phyloP scores from a whole-genome alignment of 352 stramenopile species.

The Pythium biforme region DNA sequence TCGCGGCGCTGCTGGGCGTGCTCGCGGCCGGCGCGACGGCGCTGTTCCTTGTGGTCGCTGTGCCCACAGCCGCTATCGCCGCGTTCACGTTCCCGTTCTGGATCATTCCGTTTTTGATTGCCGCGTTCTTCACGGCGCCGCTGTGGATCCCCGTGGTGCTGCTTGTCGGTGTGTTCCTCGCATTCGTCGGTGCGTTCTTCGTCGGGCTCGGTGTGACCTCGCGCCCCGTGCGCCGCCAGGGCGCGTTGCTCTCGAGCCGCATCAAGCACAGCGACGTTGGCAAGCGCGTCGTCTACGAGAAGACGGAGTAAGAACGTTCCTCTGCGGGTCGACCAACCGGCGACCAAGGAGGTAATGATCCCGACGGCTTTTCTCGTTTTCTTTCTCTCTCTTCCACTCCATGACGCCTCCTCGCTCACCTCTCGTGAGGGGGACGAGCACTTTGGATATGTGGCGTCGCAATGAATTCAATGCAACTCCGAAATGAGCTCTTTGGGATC shows the following conservation, averaged over 20 bases:
- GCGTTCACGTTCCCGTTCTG: conserved; percentile 83
- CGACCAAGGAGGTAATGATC: too few species aligned
- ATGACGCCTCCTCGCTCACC: background rate
- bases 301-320: conserved; percentile 48
- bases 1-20: conserved; percentile 59
- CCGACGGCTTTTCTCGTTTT: background rate
- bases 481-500: background rate
- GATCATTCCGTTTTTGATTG: conserved; percentile 78
- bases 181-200: conserved; percentile 66
- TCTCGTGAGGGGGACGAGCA: conserved; percentile 1
- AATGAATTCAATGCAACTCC: background rate
- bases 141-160: conserved; percentile 74
- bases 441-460: background rate
- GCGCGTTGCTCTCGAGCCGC: conserved; percentile 60
- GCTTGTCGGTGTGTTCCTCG: conserved; percentile 59
- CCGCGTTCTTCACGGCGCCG: conserved; percentile 76
- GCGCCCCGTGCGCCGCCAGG: conserved; percentile 73
- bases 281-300: conserved; percentile 85
- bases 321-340: background rate
- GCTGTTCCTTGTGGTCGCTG: conserved; percentile 65
- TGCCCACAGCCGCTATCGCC: conserved; percentile 65
- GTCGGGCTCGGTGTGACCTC: conserved; percentile 78
- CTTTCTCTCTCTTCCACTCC: background rate
- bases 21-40: conserved; percentile 43
- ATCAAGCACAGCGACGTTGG: conserved; percentile 83